A percentile compares a stretch with the other conserved stretches of the same genome.
Conservation (phyloP, 1,284 basidiomycete genomes). For the Flammula alnicola region DNA sequence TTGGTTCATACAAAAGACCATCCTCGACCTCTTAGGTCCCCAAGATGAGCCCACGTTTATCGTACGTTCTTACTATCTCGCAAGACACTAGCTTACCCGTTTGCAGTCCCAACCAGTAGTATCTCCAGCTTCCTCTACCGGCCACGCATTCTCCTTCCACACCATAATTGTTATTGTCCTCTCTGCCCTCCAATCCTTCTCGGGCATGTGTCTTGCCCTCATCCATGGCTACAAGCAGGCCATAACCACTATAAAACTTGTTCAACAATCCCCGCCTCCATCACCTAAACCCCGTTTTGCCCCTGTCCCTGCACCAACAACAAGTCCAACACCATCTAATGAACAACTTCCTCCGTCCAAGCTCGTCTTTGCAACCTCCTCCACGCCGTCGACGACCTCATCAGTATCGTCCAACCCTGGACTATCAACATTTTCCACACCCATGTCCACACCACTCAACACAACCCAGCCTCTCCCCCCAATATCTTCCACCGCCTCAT, state of each 20-base stretch:
- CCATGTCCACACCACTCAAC: constrained; percentile 21
- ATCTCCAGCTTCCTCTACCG: constrained; percentile 27
- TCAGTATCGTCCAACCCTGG: constrained; percentile 17
- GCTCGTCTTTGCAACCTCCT: constrained; percentile 24
- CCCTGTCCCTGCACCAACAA: constrained; percentile 2
- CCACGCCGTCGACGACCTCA: constrained; percentile 22
- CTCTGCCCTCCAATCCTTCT: constrained; percentile 73
- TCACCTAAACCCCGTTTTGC: constrained; percentile 21
- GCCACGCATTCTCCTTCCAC: constrained; percentile 54
- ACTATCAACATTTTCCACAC: constrained; percentile 18
- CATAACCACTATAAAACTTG: constrained; percentile 63
- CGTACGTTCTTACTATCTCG: constrained; percentile 41
- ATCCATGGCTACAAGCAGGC: constrained; percentile 72
- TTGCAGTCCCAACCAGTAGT: constrained; percentile 10
- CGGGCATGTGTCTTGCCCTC: constrained; percentile 66
- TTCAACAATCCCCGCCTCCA: constrained; percentile 53
- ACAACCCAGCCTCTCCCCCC: constrained; percentile 19
- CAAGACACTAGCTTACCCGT: constrained; percentile 11
- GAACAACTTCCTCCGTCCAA: constrained; percentile 7
- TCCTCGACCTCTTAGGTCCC: constrained; percentile 64
- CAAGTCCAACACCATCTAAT: not conserved
- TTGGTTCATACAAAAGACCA: constrained; percentile 77
- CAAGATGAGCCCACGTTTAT: constrained; percentile 37
- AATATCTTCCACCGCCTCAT: too few species aligned
- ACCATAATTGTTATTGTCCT: constrained; percentile 67